phyloP scores from a whole-genome alignment of 371 early-diverging fungal genomes.

The Mucor lusitanicus region DNA sequence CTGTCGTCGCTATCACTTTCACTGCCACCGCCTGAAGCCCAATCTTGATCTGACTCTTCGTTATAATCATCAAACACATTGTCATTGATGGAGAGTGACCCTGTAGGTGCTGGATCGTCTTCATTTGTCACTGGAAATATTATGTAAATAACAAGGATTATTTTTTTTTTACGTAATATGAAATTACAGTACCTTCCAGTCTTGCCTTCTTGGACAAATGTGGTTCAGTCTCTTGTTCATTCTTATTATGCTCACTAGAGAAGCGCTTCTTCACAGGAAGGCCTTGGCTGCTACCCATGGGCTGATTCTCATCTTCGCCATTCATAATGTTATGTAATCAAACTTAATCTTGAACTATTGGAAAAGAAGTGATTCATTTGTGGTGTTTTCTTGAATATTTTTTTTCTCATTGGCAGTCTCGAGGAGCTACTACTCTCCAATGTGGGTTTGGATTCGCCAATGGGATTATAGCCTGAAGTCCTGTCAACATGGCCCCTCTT shows the following conservation, averaged over 20 bases:
- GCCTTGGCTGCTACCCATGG: neutral
- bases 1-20: conserved; percentile 25
- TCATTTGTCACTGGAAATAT: neutral
- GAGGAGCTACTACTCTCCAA: too few species aligned
- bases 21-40: conserved; percentile 32
- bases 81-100: conserved; percentile 15
- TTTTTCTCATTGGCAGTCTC: neutral
- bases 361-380: neutral
- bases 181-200: conserved; percentile 1
- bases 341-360: neutral
- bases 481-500: too few species aligned
- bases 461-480: too few species aligned
- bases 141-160: neutral
- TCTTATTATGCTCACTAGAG: conserved; percentile 6
- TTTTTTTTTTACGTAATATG: neutral
- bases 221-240: neutral
- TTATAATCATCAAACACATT: conserved; percentile 37
- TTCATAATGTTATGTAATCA: conserved; percentile 10
- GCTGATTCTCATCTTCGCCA: conserved; percentile 16
- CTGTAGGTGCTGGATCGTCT: conserved; percentile 20
- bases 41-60: conserved; percentile 54
- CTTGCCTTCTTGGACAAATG: conserved; percentile 9
- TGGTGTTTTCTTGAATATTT: neutral
- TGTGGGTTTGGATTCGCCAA: too few species aligned
- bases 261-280: conserved; percentile 8